Evolutionary conservation across 257 asterid genomes (phyloP).

Genomic region (Solanum sejunctum): DNA sequence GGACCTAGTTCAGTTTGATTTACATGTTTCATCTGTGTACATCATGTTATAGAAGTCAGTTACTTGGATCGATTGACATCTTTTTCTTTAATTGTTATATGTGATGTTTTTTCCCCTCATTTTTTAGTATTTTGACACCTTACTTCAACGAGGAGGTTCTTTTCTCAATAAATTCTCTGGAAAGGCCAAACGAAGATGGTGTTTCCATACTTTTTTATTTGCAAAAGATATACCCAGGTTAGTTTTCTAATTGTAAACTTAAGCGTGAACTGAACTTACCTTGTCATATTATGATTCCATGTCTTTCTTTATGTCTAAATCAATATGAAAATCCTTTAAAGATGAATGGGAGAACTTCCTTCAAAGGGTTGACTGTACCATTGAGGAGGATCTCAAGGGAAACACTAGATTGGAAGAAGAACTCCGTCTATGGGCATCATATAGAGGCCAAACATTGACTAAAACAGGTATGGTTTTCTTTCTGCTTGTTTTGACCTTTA

Average conservation of each 20-base stretch:
- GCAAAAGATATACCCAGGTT: conserved; percentile 93
- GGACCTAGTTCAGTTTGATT: neutral
- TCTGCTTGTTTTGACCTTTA: neutral
- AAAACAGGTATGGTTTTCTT: conserved; percentile 50
- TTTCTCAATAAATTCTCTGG: conserved; percentile 60
- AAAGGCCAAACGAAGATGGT: conserved; percentile 86
- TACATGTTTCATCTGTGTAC: neutral
- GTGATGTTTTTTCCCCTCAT: neutral
- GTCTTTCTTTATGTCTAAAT: conserved; percentile 1
- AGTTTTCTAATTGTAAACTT: conserved; percentile 4
- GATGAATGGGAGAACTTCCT: conserved; percentile 95
- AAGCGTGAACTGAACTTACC: neutral
- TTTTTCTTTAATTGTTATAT: neutral
- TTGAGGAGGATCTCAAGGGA: conserved; percentile 72
- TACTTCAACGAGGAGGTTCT: conserved; percentile 83
- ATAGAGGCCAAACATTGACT: conserved; percentile 95
- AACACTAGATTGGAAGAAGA: conserved; percentile 56
- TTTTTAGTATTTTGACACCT: conserved; percentile 76
- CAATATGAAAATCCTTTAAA: conserved; percentile 12
- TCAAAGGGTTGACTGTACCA: conserved; percentile 55
- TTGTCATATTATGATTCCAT: neutral
- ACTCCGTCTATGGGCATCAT: conserved; percentile 92
- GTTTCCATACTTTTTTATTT: conserved; percentile 88
- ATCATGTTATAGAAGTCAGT: neutral
- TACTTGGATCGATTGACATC: neutral